Conservation (phyloP, 2,329 filamentous ascomycete genomes). For the Diaporthe velutina region DNA sequence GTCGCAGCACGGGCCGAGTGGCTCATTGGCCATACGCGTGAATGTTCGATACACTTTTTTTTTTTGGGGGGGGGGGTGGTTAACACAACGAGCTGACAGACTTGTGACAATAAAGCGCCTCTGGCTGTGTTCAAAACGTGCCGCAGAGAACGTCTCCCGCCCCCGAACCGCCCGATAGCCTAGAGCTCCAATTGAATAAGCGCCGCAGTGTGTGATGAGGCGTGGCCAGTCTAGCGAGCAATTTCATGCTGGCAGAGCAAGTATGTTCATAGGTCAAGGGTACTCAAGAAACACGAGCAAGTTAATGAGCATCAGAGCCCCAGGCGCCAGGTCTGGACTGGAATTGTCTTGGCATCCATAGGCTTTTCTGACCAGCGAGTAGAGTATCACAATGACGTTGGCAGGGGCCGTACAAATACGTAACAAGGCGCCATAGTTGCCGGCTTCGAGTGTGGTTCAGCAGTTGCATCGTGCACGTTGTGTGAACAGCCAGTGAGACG, state of each 20-base stretch:
- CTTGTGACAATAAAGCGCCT: not conserved
- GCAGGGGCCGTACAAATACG: not conserved
- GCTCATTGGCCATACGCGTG: slow-evolving; percentile 6
- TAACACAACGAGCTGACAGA: not conserved
- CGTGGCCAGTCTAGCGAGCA: not conserved
- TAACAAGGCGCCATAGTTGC: not conserved
- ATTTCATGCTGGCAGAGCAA: not conserved
- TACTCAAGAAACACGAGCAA: not conserved
- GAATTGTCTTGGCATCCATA: not conserved
- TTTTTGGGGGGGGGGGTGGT: no score
- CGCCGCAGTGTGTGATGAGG: not conserved
- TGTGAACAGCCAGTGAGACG: slow-evolving; percentile 7
- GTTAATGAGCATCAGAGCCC: not conserved
- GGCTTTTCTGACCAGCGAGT: not conserved
- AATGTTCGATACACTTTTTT: slow-evolving; percentile 5
- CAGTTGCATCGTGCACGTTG: not conserved
- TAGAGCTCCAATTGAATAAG: not conserved
- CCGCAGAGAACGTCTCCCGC: no score
- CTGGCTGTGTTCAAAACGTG: no score
- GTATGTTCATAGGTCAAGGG: not conserved
- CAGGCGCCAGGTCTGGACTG: not conserved
- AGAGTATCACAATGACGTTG: not conserved
- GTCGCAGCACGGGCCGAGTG: slow-evolving; percentile 5
- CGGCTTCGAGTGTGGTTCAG: not conserved
- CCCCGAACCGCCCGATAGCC: no score